Base-by-base conservation (phyloP, 176 grass and related monocot genomes). In the Musa beccarii region DNA sequence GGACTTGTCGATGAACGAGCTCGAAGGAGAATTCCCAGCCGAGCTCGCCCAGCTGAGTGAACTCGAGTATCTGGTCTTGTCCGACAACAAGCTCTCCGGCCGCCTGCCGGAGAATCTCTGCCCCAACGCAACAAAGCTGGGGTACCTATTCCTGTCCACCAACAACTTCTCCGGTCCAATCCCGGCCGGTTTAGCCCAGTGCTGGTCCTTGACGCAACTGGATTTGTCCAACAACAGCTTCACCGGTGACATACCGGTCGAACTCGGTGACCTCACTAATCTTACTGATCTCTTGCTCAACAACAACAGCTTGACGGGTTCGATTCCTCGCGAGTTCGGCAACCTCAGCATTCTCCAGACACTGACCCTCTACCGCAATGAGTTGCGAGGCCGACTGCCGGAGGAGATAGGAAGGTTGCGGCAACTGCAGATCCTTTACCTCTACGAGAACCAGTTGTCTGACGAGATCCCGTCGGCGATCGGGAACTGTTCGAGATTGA, bases 181-280 rank as follows among this genome's bases (percentile, higher is more conserved):
- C 57, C 95, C 95, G n/a, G 84, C 50, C 15, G 79, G 86, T 34
- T 71, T 99, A 1, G 80, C 81, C 10, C 51, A 86, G 53, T 99
- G 95, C 88, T 73, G 12, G 2, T 64, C 72, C n/a, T 83, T 99
- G 64, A 84, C 59, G 73, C 90, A 92, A 75, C 80, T 99, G 73
- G 90, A 99, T 82, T 79, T 99, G 72, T 84, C 95, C 6, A 98
- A 99, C 79, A 99, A 94, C 79, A 89, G 82, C 78, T 86, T 99
- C 65, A 63, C 69, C 14, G 90, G 90, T 49, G 65, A 29, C 3
- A 94, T 99, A 56, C 90, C 95, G 0, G 51, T 74, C 13, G 51
- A 81, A 20, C 78, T 99, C 62, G 80, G 90, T 53, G 76, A 81
- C 73, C 89, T 99, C 29, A 52, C 71, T 13, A 87, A 84, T 69